These are phyloP conservation scores for Angomonas deanei DNA, from an alignment of 208 protist genomes.

Conservation along the genomic window DNA sequence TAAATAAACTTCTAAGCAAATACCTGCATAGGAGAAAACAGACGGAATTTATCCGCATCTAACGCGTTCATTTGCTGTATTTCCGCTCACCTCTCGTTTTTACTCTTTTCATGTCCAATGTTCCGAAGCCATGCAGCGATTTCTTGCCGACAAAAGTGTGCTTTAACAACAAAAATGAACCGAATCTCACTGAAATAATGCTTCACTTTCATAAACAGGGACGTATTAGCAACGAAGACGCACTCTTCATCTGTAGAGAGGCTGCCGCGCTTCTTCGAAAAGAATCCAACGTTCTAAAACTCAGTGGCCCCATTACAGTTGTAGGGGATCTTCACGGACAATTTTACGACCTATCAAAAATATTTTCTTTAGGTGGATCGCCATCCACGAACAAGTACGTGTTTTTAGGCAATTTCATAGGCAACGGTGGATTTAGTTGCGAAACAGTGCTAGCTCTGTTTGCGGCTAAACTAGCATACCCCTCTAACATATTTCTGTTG, in stretches of 20 bases:
- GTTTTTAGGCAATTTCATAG: slow-evolving; percentile 98
- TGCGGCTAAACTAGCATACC: slow-evolving; percentile 92
- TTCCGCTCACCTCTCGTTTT: no score
- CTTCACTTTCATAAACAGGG: slow-evolving; percentile 63
- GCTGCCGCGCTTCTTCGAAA: slow-evolving; percentile 46
- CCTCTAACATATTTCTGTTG: slow-evolving; percentile 85
- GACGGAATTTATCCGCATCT: no score
- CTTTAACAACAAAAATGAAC: slow-evolving; percentile 5
- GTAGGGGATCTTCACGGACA: slow-evolving; percentile 95
- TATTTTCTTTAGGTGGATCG: slow-evolving; percentile 63
- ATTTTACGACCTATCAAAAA: slow-evolving; percentile 87
- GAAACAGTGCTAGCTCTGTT: slow-evolving; percentile 97
- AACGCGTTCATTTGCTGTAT: no score
- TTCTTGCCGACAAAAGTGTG: slow-evolving; percentile 3
- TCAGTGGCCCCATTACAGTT: slow-evolving; percentile 69
- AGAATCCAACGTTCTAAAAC: slow-evolving; percentile 51
- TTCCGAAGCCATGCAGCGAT: background rate
- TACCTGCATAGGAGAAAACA: no score
- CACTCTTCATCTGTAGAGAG: slow-evolving; percentile 39
- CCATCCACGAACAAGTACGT: slow-evolving; percentile 92
- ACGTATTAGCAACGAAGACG: slow-evolving; percentile 37
- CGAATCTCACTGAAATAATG: slow-evolving; percentile 33
- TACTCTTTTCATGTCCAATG: no score
- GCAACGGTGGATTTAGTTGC: slow-evolving; percentile 95
- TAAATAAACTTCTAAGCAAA: no score